Conservation (phyloP, 176 grass and related monocot species). For the Poa annua region DNA sequence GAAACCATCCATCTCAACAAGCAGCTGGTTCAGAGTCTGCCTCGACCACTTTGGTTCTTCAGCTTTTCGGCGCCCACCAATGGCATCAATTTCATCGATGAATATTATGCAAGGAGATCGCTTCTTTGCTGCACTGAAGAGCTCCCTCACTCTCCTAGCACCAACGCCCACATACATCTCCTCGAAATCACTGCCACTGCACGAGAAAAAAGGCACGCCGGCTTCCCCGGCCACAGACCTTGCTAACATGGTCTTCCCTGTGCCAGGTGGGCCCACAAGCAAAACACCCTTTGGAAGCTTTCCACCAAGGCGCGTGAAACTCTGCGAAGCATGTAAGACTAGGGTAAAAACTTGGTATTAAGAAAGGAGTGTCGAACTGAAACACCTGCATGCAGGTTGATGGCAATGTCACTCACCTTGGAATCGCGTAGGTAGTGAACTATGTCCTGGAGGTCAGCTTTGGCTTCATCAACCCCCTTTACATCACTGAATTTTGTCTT, state of each 20-base stretch:
- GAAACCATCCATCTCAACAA: conserved; percentile 93
- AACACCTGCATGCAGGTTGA: background rate
- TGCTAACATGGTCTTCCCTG: conserved; percentile 92
- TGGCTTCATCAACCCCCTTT: too few relatives aligned
- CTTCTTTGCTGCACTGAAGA: conserved; percentile 84
- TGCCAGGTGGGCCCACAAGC: conserved; percentile 88
- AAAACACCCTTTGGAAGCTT: conserved; percentile 94
- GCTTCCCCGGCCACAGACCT: conserved; percentile 89
- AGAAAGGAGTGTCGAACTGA: background rate
- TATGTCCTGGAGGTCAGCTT: too few relatives aligned
- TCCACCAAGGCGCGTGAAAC: conserved; percentile 85
- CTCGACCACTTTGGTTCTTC: background rate
- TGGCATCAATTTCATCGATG: conserved; percentile 89
- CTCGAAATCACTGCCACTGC: conserved; percentile 87
- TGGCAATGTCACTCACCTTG: conserved; percentile 47
- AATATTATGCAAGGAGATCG: conserved; percentile 87
- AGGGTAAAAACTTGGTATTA: background rate
- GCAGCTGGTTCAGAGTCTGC: conserved; percentile 82
- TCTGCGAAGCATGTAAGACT: conserved; percentile 48
- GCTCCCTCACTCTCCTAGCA: conserved; percentile 72
- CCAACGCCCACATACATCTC: conserved; percentile 85
- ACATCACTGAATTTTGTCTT: conserved; percentile 39
- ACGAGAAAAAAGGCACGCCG: conserved; percentile 84
- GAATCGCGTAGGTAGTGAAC: conserved; percentile 57
- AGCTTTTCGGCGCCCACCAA: conserved; percentile 75